Base-by-base conservation (phyloP, 768 basidiomycete genomes). In the Lyophyllum shimeji region DNA sequence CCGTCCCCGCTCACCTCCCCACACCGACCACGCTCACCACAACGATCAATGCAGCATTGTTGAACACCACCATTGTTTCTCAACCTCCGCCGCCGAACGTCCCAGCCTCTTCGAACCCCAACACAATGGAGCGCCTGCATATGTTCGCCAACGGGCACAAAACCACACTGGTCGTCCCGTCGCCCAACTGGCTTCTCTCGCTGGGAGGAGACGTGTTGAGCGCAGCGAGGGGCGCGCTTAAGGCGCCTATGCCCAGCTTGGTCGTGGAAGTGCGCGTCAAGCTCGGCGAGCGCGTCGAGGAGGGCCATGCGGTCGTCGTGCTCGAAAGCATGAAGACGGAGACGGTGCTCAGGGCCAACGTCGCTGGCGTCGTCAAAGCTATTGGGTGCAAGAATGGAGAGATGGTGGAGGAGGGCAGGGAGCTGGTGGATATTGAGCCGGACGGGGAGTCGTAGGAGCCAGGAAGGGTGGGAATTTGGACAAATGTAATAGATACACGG, bases 261-360 rank as follows among this genome's bases (percentile, higher is more conserved):
- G 87, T 97, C 1, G 94, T 97, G 3, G 93, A 96, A 52, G 88
- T 97, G 49, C 81, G 80, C 17, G 94, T 95, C 31, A 79, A 78
- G 56, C 75, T 82, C 1, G 95, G 94, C 3, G 89, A 95, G 50
- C 75, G 70, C 13, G 90, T 97, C 39, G 85, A 87, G 71, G 86
- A 82, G 65, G 93, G 92, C 0, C 89, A 95, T 65, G 83, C 82
- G 7, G 79, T 93, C 8, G 85, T 94, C 27, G 84, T 95, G 5
- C 72, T 96, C 65, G 95, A 96, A 74, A 96, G 94, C 66, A 98
- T 97, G 95, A 98, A 98, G 83, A 97, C 94, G 60, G 94, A 96
- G 74, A 95, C 90, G 37, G 89, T 93, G 40, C 69, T 97, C 60
- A 78, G 93, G 52, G 85, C 92, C 13, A 80, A 85, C 56, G 75